Base-by-base conservation (phyloP, 1,284 basidiomycete genomes). In the Boletellus sp. region DNA sequence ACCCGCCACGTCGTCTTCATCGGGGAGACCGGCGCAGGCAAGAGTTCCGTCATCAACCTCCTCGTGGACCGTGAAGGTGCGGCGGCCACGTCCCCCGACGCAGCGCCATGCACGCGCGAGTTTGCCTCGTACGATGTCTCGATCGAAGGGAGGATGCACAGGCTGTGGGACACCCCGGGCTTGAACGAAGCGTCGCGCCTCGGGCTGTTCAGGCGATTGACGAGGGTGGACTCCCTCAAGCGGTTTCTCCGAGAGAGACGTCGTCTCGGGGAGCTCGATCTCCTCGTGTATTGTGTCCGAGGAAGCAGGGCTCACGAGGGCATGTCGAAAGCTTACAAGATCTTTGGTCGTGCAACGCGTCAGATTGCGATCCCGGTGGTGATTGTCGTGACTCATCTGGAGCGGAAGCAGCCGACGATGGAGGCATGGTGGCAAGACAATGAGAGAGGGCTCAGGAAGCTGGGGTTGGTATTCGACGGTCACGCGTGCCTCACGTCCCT, bases 371-470 rank as follows among this genome's bases (percentile, higher is more conserved):
- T 56, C 24, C 67, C 69, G 1, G 63, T 69, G 36, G 62, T 57
- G n/a, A 36, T 64, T 7, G 59, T 50, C n/a, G 10, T 70, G 16
- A 69, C 68, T 15, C 48, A 56, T 32, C 56, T 69, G 12, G 68
- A 71, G 46, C 51, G 41, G 30, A 13, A 5, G 10, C 57, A 64
- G 30, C 57, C 56, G 6, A 43, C 55, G 1, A 71, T 70, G 68
- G 67, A 70, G 1, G 18, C 53, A 2, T 70, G 67, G 67, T 70
- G 67, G 69, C 41, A 54, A 16, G 5, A 7, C 7, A 71, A 71
- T 33, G 53, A 60, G 38, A 47, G 30, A 21, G 5, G 1, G 13
- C 55, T 69, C 5, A 18, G 12, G 11, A 1, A 38, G 1, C 8
- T 59, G 22, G 64, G 59, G 18, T 30, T 60, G 5, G 30, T 21